phyloP scores from a whole-genome alignment of 768 basidiomycete species.

The Lactarius vividus region DNA sequence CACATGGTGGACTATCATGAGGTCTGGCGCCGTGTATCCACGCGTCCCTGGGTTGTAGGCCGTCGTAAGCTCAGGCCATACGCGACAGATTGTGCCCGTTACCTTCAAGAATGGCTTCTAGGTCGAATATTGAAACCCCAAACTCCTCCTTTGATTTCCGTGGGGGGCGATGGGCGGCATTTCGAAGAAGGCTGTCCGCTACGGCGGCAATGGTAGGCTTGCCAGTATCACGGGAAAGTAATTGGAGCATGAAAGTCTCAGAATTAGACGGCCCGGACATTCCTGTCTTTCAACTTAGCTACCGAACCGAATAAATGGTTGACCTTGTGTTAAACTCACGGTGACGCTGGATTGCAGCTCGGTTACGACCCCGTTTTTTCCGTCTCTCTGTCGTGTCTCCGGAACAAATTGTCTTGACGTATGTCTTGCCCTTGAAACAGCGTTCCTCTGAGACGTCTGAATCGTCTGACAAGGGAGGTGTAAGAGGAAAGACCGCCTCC shows the following conservation, averaged over 20 bases:
- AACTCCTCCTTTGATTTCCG: conserved; percentile 34
- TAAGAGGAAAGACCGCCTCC: conserved; percentile 67
- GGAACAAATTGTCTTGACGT: conserved; percentile 11
- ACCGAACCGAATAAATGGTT: not conserved
- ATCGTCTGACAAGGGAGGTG: conserved; percentile 74
- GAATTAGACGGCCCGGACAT: conserved; percentile 6
- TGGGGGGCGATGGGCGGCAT: not conserved
- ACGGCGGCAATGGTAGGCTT: conserved; percentile 27
- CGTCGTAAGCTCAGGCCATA: not conserved
- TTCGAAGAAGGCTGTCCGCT: conserved; percentile 21
- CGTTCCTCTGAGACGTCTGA: conserved; percentile 42
- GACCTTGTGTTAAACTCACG: conserved; percentile 8
- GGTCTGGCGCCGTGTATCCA: conserved; percentile 65
- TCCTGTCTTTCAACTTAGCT: conserved; percentile 3
- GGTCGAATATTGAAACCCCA: conserved; percentile 35
- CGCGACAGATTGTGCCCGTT: not conserved
- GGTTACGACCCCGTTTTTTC: conserved; percentile 13
- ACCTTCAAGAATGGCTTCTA: conserved; percentile 63
- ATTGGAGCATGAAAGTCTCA: conserved; percentile 18
- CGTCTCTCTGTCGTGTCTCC: conserved; percentile 3
- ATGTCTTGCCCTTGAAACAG: conserved; percentile 8
- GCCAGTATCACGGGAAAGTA: conserved; percentile 26
- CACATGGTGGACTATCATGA: conserved; percentile 71
- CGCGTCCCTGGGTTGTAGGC: conserved; percentile 41
- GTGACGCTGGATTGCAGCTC: conserved; percentile 24